phyloP scores from a whole-genome alignment of 208 protist species.

The Jaenimonas drosophilae region DNA sequence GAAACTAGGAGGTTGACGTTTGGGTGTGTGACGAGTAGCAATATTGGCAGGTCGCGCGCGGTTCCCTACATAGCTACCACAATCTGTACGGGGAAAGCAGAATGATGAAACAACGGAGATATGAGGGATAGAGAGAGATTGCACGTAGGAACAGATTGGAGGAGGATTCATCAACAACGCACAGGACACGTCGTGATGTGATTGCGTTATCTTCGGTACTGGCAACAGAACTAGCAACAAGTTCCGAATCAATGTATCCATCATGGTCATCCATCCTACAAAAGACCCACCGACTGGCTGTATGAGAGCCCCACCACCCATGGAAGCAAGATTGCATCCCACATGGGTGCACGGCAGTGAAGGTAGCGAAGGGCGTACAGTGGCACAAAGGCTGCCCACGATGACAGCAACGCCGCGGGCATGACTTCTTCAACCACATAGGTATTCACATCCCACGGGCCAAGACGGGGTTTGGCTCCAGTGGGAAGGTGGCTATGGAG shows the following conservation, averaged over 20 bases:
- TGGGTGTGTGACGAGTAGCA: neutral
- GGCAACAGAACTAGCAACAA: no score
- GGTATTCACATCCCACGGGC: constrained; percentile 30
- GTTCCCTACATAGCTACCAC: constrained; percentile 9
- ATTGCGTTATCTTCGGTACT: no score
- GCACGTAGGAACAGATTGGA: no score
- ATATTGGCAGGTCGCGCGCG: no score
- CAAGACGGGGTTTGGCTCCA: constrained; percentile 21
- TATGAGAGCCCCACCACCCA: constrained; percentile 46
- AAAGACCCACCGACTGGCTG: constrained; percentile 21
- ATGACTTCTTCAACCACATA: constrained; percentile 51
- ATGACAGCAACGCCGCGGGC: constrained; percentile 51
- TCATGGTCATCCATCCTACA: no score
- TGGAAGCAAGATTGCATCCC: constrained; percentile 22
- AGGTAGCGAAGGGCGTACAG: constrained; percentile 30
- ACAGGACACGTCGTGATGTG: no score
- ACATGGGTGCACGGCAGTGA: no score
- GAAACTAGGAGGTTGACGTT: neutral
- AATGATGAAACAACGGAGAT: neutral
- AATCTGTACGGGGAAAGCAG: neutral
- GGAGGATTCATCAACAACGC: no score
- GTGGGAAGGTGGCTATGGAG: constrained; percentile 19
- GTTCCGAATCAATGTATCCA: no score
- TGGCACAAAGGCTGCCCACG: constrained; percentile 59
- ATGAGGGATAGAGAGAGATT: no score